These are phyloP conservation scores for Saccharum hybrid DNA, from an alignment of 202 grass and related monocot genomes.

Conservation along the genomic window DNA sequence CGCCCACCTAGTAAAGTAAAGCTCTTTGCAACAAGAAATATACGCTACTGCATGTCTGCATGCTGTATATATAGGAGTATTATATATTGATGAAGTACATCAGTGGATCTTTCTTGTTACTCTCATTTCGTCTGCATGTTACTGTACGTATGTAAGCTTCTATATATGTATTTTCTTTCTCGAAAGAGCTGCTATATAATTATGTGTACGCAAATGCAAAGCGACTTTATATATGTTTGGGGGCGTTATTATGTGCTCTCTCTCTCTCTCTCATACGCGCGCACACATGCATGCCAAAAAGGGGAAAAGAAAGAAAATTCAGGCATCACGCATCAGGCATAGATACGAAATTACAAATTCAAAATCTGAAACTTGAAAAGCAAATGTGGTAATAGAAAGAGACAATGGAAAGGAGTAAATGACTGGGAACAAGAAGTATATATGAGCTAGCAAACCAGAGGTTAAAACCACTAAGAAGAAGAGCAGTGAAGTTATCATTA, in stretches of 20 bases:
- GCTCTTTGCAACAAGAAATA: slow-evolving; percentile 2
- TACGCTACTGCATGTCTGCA: neutral
- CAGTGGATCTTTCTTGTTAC: neutral
- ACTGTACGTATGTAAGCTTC: neutral
- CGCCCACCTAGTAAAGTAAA: slow-evolving; percentile 34
- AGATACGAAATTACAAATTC: neutral
- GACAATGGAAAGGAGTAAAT: neutral
- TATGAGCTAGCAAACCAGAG: neutral
- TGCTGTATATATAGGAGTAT: neutral
- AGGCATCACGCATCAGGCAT: neutral
- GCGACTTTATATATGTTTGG: slow-evolving; percentile 11
- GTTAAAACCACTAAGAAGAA: neutral
- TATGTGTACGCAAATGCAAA: neutral
- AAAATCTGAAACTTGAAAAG: neutral
- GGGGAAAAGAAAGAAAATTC: neutral
- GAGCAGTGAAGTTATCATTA: neutral
- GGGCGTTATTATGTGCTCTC: neutral
- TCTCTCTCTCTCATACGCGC: neutral
- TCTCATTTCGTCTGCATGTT: slow-evolving; percentile 34
- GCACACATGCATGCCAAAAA: neutral
- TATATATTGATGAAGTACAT: neutral
- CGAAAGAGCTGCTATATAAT: neutral
- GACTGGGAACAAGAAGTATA: neutral
- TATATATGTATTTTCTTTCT: neutral
- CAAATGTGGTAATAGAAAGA: neutral